Conservation (phyloP, 768 basidiomycete genomes). For the Gautieria morchelliformis region DNA sequence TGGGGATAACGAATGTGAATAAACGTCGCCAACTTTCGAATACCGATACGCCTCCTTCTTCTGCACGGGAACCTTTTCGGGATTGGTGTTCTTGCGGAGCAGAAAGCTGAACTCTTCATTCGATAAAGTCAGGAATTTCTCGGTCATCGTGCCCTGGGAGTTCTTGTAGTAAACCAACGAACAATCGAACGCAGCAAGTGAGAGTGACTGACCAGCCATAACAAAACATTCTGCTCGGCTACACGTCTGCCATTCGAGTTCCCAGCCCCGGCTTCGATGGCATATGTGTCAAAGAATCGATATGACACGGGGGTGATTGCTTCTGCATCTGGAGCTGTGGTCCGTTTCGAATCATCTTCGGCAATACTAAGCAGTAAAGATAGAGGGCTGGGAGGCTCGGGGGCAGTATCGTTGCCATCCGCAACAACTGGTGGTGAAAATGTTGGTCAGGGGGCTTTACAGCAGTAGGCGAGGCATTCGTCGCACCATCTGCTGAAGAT, state of each 20-base stretch:
- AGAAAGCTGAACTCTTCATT: constrained; percentile 52
- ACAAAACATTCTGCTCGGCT: constrained; percentile 56
- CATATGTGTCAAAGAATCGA: constrained; percentile 31
- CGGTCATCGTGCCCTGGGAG: constrained; percentile 72
- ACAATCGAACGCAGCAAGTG: background rate
- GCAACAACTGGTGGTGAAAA: too few relatives aligned
- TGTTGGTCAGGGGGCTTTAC: too few relatives aligned
- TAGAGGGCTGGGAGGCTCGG: too few relatives aligned
- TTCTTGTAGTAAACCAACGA: background rate
- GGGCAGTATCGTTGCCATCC: too few relatives aligned
- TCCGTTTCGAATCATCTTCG: too few relatives aligned
- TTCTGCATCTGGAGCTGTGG: too few relatives aligned
- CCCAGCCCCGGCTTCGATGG: constrained; percentile 47
- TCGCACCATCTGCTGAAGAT: too few relatives aligned
- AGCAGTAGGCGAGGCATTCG: too few relatives aligned
- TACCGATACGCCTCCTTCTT: constrained; percentile 75
- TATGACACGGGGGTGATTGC: background rate
- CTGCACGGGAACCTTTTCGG: constrained; percentile 22
- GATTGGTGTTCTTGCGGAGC: constrained; percentile 29
- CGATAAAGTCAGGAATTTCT: constrained; percentile 73
- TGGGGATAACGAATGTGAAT: background rate
- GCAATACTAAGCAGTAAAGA: too few relatives aligned
- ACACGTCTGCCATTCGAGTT: constrained; percentile 23
- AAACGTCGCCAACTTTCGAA: constrained; percentile 52
- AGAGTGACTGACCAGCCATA: constrained; percentile 52